Percentiles rank a stretch among this genome's conserved stretches.
Conservation (phyloP, 2,329 filamentous ascomycete genomes). For the Xylaria digitata region DNA sequence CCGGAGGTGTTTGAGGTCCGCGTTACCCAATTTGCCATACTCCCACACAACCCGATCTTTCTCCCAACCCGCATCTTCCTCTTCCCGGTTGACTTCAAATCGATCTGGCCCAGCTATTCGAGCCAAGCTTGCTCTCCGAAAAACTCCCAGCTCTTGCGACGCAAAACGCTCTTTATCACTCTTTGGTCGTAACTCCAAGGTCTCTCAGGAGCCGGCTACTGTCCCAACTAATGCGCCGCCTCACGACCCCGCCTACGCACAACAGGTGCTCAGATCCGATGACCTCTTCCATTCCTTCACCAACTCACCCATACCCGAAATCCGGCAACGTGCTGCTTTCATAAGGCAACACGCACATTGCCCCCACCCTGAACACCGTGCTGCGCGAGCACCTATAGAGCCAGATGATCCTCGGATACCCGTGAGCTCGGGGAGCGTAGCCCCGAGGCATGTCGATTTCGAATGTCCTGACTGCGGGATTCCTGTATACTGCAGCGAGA, state of each 20-base stretch:
- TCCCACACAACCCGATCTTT: slow-evolving; percentile 40
- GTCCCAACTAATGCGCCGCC: slow-evolving; percentile 37
- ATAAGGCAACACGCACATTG: slow-evolving; percentile 95
- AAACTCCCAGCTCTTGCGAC: slow-evolving; percentile 11
- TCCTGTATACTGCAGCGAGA: slow-evolving; percentile 91
- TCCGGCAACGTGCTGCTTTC: slow-evolving; percentile 86
- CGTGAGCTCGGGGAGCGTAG: slow-evolving; percentile 63
- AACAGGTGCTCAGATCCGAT: slow-evolving; percentile 69
- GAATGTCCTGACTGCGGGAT: slow-evolving; percentile 97
- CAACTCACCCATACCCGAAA: slow-evolving; percentile 86
- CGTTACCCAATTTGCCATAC: slow-evolving; percentile 37
- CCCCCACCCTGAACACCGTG: slow-evolving; percentile 87
- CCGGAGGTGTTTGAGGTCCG: slow-evolving; percentile 45
- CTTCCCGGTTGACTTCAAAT: slow-evolving; percentile 23
- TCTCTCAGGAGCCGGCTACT: slow-evolving; percentile 32
- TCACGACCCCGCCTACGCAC: slow-evolving; percentile 35
- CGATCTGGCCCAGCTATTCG: slow-evolving; percentile 29
- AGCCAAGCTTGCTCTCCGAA: slow-evolving; percentile 30
- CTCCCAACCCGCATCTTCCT: slow-evolving; percentile 39
- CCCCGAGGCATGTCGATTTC: slow-evolving; percentile 87
- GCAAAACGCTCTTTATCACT: slow-evolving; percentile 45
- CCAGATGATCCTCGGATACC: slow-evolving; percentile 72
- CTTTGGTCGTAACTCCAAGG: slow-evolving; percentile 44
- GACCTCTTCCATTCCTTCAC: slow-evolving; percentile 95
- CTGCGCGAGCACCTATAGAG: slow-evolving; percentile 75